Evolutionary conservation across 495 filamentous ascomycete species (phyloP).

Genomic region (Xylaria venustula): DNA sequence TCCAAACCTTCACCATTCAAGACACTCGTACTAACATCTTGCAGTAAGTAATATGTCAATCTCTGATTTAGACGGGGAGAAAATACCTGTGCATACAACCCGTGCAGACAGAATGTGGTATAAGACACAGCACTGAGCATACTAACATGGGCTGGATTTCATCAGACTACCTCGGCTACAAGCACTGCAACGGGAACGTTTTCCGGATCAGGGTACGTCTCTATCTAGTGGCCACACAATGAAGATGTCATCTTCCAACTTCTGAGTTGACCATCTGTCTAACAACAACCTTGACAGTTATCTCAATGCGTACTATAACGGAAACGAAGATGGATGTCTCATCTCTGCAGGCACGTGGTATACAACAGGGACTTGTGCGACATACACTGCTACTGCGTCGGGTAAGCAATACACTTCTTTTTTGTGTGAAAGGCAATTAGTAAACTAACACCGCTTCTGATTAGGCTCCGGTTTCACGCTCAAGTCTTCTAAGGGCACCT

Average conservation of each 20-base stretch:
- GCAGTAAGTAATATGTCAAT: too few relatives aligned
- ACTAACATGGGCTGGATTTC: too few relatives aligned
- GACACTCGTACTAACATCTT: neutral
- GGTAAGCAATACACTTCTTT: neutral
- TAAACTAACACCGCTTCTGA: neutral
- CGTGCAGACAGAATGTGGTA: neutral
- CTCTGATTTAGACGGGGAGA: too few relatives aligned
- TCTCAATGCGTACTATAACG: conserved; percentile 54
- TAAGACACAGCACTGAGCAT: too few relatives aligned
- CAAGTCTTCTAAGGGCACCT: conserved; percentile 54
- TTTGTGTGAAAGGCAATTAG: neutral
- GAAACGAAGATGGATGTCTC: conserved; percentile 58
- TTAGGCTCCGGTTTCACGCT: conserved; percentile 54
- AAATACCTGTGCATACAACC: too few relatives aligned
- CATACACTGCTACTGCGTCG: conserved; percentile 52
- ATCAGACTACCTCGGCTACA: conserved; percentile 1
- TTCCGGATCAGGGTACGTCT: conserved; percentile 29
- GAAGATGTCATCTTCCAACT: too few relatives aligned
- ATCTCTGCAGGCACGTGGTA: conserved; percentile 69
- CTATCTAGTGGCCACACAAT: conserved; percentile 5
- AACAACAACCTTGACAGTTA: conserved; percentile 40
- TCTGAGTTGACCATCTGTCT: neutral
- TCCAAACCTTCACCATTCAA: neutral
- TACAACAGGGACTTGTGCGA: conserved; percentile 63
- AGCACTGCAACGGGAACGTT: conserved; percentile 9